These are phyloP conservation scores for Cyclocybe cylindracea DNA, from an alignment of 768 basidiomycete species.

Conservation along the genomic window DNA sequence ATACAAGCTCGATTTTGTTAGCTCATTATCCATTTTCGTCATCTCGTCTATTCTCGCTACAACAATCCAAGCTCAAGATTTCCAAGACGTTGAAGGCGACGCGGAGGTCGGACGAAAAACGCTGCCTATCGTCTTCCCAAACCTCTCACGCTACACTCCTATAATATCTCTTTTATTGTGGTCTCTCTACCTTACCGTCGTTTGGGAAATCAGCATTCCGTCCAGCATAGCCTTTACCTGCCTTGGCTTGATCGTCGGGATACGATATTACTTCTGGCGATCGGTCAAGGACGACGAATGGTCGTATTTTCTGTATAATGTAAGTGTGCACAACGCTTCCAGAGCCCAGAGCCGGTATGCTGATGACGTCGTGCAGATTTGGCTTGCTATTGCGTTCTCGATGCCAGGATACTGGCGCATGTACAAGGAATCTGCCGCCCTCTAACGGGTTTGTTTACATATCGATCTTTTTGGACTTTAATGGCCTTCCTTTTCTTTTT, in stretches of 20 bases:
- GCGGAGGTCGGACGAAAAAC: constrained; percentile 38
- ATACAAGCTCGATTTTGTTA: constrained; percentile 25
- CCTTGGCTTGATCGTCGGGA: constrained; percentile 29
- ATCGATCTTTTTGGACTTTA: too few species aligned
- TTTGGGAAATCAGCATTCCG: constrained; percentile 35
- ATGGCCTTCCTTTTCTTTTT: not conserved
- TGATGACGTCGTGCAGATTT: constrained; percentile 13
- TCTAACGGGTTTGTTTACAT: not conserved
- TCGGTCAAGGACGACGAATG: constrained; percentile 15
- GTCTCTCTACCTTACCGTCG: constrained; percentile 30
- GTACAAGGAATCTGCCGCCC: constrained; percentile 19
- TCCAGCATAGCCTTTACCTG: constrained; percentile 25
- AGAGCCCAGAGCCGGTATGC: too few species aligned
- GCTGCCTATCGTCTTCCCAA: constrained; percentile 45
- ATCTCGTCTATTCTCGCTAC: constrained; percentile 41
- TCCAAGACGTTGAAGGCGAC: constrained; percentile 46
- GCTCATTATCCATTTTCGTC: constrained; percentile 30
- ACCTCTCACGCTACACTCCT: constrained; percentile 27
- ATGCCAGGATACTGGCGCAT: constrained; percentile 22
- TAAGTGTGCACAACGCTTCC: constrained; percentile 7
- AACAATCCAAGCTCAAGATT: constrained; percentile 51
- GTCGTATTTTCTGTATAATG: constrained; percentile 26
- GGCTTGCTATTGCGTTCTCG: constrained; percentile 19
- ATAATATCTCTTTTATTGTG: constrained; percentile 35
- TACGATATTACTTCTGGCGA: constrained; percentile 18